These are phyloP conservation scores for Blastobotrys peoriensis DNA, from an alignment of 805 yeast species.

Conservation along the genomic window DNA sequence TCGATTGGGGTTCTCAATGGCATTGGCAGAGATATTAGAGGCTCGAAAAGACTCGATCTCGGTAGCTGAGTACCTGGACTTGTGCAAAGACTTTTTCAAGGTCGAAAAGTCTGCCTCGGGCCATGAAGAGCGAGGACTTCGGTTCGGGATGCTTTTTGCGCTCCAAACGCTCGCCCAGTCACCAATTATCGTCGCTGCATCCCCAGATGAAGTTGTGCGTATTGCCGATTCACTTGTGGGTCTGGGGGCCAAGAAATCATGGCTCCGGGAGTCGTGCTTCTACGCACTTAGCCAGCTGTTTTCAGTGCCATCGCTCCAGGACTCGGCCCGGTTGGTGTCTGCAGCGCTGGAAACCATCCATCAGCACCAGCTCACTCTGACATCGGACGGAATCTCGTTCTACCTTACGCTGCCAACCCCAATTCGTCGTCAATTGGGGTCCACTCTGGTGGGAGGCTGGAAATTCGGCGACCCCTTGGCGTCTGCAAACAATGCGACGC, in stretches of 20 bases:
- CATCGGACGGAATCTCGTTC: conserved; percentile 77
- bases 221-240: conserved; percentile 47
- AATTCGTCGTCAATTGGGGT: background rate
- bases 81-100: conserved; percentile 34
- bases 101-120: conserved; percentile 53
- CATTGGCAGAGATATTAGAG: conserved; percentile 56
- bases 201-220: conserved; percentile 31
- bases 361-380: conserved; percentile 48
- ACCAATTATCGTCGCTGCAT: conserved; percentile 32
- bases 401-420: conserved; percentile 47
- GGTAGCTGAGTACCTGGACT: conserved; percentile 33
- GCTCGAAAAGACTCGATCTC: conserved; percentile 31
- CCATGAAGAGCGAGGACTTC: conserved; percentile 68
- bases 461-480: conserved; percentile 67
- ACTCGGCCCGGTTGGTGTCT: conserved; percentile 13
- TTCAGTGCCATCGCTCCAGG: background rate
- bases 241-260: conserved; percentile 59
- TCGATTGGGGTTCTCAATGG: conserved; percentile 81
- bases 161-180: conserved; percentile 66
- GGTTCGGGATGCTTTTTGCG: conserved; percentile 84
- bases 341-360: conserved; percentile 41
- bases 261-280: conserved; percentile 81
- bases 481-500: conserved; percentile 55
- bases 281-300: conserved; percentile 58
- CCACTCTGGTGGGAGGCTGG: conserved; percentile 40